These are phyloP conservation scores for Corchorus olitorius DNA, from an alignment of 345 rosid species.

Conservation along the genomic window DNA sequence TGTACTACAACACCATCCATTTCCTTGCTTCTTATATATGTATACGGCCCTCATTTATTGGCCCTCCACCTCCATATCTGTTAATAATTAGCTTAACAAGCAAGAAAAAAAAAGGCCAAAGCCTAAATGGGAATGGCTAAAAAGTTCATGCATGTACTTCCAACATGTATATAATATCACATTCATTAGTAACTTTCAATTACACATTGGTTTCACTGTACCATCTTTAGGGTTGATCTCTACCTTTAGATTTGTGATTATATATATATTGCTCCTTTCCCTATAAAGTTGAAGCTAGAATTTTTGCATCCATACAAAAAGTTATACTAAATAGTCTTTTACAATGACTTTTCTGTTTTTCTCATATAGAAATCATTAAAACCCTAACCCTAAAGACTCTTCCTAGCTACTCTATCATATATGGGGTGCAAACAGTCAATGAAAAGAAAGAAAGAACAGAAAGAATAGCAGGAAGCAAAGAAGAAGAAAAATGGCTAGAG, in stretches of 20 bases:
- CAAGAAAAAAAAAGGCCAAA: constrained; percentile 13
- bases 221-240: constrained; percentile 19
- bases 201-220: background rate
- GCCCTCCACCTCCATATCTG: constrained; percentile 5
- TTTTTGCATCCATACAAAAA: background rate
- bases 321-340: background rate
- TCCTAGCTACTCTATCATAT: background rate
- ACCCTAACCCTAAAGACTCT: constrained; percentile 52
- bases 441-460: constrained; percentile 2
- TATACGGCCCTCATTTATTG: constrained; percentile 22
- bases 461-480: background rate
- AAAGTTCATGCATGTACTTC: background rate
- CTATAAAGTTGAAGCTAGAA: constrained; percentile 8
- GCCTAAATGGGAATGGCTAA: constrained; percentile 1
- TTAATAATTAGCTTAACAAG: constrained; percentile 17
- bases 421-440: constrained; percentile 1
- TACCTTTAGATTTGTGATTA: constrained; percentile 18
- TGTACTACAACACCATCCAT: background rate
- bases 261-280: constrained; percentile 19
- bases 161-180: background rate
- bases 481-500: constrained; percentile 11
- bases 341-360: background rate
- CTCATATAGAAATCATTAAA: constrained; percentile 6
- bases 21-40: constrained; percentile 16
- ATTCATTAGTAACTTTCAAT: background rate